phyloP scores from a whole-genome alignment of 805 yeast species.

The Cyberlindnera xylosilytica region DNA sequence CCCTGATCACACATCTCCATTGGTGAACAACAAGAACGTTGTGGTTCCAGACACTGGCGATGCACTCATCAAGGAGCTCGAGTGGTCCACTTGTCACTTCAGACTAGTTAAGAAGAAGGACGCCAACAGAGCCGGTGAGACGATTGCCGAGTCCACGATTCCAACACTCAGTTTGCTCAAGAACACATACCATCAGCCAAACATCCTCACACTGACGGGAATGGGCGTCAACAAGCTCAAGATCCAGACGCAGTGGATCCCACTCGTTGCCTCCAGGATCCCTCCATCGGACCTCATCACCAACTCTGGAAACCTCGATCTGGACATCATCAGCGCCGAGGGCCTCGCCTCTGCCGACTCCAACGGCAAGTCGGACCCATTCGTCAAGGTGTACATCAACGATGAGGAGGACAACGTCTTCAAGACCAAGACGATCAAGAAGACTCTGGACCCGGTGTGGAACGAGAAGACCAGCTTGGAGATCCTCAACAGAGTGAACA shows the following conservation, averaged over 20 bases:
- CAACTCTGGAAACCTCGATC: constrained; percentile 67
- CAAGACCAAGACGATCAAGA: constrained; percentile 80
- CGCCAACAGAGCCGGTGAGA: constrained; percentile 52
- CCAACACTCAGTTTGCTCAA: constrained; percentile 66
- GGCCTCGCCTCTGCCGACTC: constrained; percentile 82
- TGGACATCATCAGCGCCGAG: constrained; percentile 61
- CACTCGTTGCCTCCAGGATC: constrained; percentile 54
- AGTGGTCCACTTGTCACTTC: constrained; percentile 63
- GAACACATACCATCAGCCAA: constrained; percentile 62
- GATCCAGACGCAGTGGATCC: constrained; percentile 74
- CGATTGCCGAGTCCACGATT: constrained; percentile 58
- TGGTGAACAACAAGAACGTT: constrained; percentile 35
- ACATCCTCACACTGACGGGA: constrained; percentile 53
- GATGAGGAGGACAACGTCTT: constrained; percentile 53
- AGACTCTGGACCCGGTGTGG: constrained; percentile 88
- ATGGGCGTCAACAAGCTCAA: constrained; percentile 49
- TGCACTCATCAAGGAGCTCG: constrained; percentile 71
- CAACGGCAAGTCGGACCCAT: constrained; percentile 94
- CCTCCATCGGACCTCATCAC: constrained; percentile 75
- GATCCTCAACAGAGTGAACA: constrained; percentile 59
- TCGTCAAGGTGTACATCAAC: constrained; percentile 64
- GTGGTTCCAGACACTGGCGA: constrained; percentile 61
- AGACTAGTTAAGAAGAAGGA: constrained; percentile 56
- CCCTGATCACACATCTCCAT: constrained; percentile 56
- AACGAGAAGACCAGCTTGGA: constrained; percentile 62